phyloP scores from a whole-genome alignment of 768 basidiomycete genomes.

The Pulveroboletus sp. region DNA sequence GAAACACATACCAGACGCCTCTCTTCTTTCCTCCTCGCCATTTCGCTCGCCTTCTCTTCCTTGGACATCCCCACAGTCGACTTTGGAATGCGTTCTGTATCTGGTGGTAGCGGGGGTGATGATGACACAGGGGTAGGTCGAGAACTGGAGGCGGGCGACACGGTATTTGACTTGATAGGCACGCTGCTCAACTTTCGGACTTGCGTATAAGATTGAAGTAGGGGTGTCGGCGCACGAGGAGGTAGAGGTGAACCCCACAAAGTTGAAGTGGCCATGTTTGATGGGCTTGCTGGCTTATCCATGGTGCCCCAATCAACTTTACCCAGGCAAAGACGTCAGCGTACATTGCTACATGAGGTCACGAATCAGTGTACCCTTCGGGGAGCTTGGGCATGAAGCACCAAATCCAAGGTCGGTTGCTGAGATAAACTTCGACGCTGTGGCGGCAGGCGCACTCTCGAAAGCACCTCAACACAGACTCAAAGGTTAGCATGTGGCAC shows the following conservation, averaged over 20 bases:
- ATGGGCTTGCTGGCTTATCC: conserved; percentile 2
- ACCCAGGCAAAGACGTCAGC: background rate
- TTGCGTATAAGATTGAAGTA: conserved; percentile 7
- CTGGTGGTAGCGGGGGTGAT: conserved; percentile 7
- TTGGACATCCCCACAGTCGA: conserved; percentile 58
- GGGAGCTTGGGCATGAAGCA: conserved; percentile 9
- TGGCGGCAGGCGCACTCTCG: conserved; percentile 46
- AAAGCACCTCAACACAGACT: conserved; percentile 58
- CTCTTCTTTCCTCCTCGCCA: conserved; percentile 89
- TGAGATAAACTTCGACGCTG: conserved; percentile 21
- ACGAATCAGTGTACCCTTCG: conserved; percentile 5
- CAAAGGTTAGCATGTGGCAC: background rate
- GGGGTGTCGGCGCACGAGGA: conserved; percentile 21
- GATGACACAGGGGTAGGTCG: conserved; percentile 27
- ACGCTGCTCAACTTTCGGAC: conserved; percentile 1
- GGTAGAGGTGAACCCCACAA: conserved; percentile 19
- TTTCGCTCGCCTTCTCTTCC: conserved; percentile 92
- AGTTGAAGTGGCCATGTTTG: conserved; percentile 1
- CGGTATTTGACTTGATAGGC: background rate
- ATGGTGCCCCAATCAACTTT: conserved; percentile 23
- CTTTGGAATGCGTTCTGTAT: conserved; percentile 11
- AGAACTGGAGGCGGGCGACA: conserved; percentile 16
- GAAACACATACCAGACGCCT: conserved; percentile 65
- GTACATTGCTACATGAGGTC: background rate
- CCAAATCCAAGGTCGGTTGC: conserved; percentile 27